Conservation (phyloP, 2,329 filamentous ascomycete genomes). For the Exophiala calicioides region DNA sequence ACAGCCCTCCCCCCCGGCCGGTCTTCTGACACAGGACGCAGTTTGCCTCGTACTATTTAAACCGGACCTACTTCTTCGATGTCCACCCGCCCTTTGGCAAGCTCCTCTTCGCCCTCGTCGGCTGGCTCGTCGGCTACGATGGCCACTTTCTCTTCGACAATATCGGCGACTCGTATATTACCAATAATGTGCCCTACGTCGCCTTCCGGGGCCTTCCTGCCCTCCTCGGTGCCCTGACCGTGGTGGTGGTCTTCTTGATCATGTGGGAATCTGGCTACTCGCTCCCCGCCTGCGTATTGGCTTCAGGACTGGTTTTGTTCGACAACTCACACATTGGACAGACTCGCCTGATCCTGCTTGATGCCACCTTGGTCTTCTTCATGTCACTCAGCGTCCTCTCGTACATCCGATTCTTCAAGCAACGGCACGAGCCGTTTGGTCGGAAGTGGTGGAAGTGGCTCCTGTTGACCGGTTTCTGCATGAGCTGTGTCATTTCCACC, state of each 20-base stretch:
- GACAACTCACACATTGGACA: constrained; percentile 98
- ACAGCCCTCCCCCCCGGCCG: too few species aligned
- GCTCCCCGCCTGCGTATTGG: constrained; percentile 84
- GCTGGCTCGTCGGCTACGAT: constrained; percentile 96
- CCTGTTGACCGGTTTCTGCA: constrained; percentile 85
- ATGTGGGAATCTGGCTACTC: constrained; percentile 99
- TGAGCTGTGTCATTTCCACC: constrained; percentile 97
- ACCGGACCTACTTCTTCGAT: constrained; percentile 99
- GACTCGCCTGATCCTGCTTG: constrained; percentile 89
- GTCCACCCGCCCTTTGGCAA: constrained; percentile 98
- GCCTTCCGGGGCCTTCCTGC: constrained; percentile 93
- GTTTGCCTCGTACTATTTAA: constrained; percentile 73
- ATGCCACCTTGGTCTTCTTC: constrained; percentile 89
- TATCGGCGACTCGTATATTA: constrained; percentile 97
- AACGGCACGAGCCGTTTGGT: constrained; percentile 82
- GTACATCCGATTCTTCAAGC: constrained; percentile 98
- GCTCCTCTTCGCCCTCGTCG: constrained; percentile 93
- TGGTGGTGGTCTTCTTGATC: constrained; percentile 91
- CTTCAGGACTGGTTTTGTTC: constrained; percentile 82
- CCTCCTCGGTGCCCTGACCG: constrained; percentile 85
- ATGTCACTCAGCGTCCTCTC: constrained; percentile 93
- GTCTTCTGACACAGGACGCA: constrained; percentile 27
- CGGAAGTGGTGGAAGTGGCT: constrained; percentile 99
- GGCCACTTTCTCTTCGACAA: constrained; percentile 98
- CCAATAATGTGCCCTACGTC: constrained; percentile 95